A percentile compares a stretch with the other conserved stretches of the same genome.
These are phyloP conservation scores for Colletotrichum spinosum DNA, from an alignment of 2,329 filamentous ascomycete species.

Conservation along the genomic window DNA sequence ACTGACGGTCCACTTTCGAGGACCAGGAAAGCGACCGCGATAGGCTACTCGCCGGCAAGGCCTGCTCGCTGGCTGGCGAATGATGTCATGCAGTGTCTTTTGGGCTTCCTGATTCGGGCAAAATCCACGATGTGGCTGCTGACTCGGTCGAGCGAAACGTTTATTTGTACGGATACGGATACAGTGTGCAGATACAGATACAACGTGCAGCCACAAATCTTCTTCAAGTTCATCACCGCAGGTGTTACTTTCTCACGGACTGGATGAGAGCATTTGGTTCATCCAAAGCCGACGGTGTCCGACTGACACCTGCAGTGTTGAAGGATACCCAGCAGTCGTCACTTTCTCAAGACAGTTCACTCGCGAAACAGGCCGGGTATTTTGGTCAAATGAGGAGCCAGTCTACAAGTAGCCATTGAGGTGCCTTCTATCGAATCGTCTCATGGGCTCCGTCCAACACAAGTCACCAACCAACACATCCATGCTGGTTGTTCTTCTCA, in stretches of 20 bases:
- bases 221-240: no score
- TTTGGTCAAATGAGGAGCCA: slow-evolving; percentile 5
- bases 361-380: slow-evolving; percentile 5
- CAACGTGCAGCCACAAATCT: no score
- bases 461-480: not conserved
- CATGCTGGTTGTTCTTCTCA: not conserved
- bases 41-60: slow-evolving; percentile 20
- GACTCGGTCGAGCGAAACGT: no score
- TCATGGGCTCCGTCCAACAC: slow-evolving; percentile 10
- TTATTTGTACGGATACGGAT: no score
- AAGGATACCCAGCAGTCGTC: not conserved
- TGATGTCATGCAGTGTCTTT: slow-evolving; percentile 28
- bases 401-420: slow-evolving; percentile 12
- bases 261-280: not conserved
- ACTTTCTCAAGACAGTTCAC: not conserved
- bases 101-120: slow-evolving; percentile 17
- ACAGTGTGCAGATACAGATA: no score
- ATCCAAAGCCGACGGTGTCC: slow-evolving; percentile 23
- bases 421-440: slow-evolving; percentile 18
- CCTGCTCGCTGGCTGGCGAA: slow-evolving; percentile 12
- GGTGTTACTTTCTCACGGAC: no score
- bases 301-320: not conserved
- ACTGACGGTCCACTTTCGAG: slow-evolving; percentile 2
- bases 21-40: slow-evolving; percentile 12
- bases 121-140: slow-evolving; percentile 19